Base-by-base conservation (phyloP, 208 protist genomes). In the Angomonas ambiguus region DNA sequence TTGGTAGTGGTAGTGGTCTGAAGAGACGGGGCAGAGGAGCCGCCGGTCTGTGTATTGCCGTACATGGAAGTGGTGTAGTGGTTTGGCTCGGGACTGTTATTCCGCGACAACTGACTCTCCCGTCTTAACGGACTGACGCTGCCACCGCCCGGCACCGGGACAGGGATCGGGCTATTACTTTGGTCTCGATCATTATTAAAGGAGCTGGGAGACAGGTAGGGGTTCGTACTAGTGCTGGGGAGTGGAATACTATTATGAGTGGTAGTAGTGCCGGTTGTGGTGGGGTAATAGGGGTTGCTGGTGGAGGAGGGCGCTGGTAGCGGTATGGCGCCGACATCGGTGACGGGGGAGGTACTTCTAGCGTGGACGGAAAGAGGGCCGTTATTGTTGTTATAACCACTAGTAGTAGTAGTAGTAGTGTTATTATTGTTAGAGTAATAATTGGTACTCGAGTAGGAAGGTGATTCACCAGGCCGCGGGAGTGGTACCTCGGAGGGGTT, bases 361-460 rank as follows among this genome's bases (percentile, higher is more conserved):
- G 8, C 38, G 16, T 45, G 38, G 16, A 16, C 38, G 38, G 38
- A 45, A 16, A 45, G 11, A 16, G 38, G 38, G 8, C 11, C 11
- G 38, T 8, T 45, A 16, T 45, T n/a, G 11, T n/a, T 8, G 16
- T 45, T 45, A 45, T 45, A n/a, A n/a, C n/a, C n/a, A n/a, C 18
- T 48, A 18, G 13, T 48, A 18, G 11, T 48, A 48, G 18, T 11
- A 20, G 41, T 56, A 24, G n/a, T 56, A 27, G 16, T 56, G 49
- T 5, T 56, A 27, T 56, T 56, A 56, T 56, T 56, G n/a, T 56
- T 56, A 27, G 11, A 30, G 49, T 56, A 28, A 27, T 56, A 48
- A 48, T 18, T 48, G n/a, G n/a, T n/a, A n/a, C n/a, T n/a, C n/a
- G n/a, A n/a, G n/a, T n/a, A n/a, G n/a, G n/a, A n/a, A n/a, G n/a